phyloP scores from a whole-genome alignment of 106 monocot species.

The Triglochin maritima region DNA sequence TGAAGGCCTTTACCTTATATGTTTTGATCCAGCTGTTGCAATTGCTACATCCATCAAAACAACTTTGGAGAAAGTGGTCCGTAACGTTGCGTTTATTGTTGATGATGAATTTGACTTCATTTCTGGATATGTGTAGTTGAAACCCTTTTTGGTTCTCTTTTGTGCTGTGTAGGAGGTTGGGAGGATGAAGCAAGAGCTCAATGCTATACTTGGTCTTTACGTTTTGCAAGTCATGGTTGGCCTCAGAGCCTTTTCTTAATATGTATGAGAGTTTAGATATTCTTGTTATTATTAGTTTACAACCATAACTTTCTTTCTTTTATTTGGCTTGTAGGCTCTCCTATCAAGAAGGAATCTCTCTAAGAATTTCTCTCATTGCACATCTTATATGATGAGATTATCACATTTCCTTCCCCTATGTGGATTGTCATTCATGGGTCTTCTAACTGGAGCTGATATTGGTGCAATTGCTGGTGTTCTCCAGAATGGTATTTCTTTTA shows the following conservation, averaged over 20 bases:
- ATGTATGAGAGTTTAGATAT: not conserved
- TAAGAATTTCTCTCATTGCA: slow-evolving; percentile 22
- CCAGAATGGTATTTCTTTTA: slow-evolving; percentile 30
- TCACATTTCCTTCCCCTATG: slow-evolving; percentile 54
- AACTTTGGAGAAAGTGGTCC: slow-evolving; percentile 64
- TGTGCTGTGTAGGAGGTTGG: slow-evolving; percentile 27
- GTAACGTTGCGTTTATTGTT: not conserved
- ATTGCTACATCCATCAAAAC: slow-evolving; percentile 55
- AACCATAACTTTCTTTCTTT: not conserved
- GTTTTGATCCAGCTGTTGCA: slow-evolving; percentile 32
- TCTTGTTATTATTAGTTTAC: too few relatives aligned
- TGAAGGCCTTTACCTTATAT: slow-evolving; percentile 19
- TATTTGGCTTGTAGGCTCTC: slow-evolving; percentile 52
- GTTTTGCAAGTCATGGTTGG: slow-evolving; percentile 65
- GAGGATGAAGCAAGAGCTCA: slow-evolving; percentile 42
- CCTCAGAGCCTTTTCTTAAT: not conserved
- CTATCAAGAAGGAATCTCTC: slow-evolving; percentile 36
- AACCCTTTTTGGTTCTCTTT: not conserved
- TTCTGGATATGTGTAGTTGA: not conserved
- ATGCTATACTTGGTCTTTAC: slow-evolving; percentile 77
- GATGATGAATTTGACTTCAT: too few relatives aligned
- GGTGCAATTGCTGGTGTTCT: slow-evolving; percentile 14
- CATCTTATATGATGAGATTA: slow-evolving; percentile 29
- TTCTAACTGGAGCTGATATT: slow-evolving; percentile 56
- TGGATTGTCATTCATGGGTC: slow-evolving; percentile 63